Conservation (phyloP, 2,329 filamentous ascomycete genomes). For the Sphaerulina vaccinii region DNA sequence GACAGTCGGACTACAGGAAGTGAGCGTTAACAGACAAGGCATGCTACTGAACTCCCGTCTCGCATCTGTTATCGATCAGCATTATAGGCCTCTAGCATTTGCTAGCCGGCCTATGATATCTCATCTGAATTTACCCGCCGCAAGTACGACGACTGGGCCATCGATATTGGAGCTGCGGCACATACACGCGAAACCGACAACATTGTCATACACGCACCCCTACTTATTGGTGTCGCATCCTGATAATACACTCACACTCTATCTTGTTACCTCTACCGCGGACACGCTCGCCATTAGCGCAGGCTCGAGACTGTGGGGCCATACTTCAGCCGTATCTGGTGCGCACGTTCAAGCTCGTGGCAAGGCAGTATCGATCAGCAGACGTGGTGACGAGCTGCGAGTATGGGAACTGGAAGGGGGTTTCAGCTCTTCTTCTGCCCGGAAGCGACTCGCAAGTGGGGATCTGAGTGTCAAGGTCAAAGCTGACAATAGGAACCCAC, state of each 20-base stretch:
- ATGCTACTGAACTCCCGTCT: slow-evolving; percentile 51
- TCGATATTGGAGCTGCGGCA: slow-evolving; percentile 30
- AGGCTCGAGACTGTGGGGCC: slow-evolving; percentile 80
- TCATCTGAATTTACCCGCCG: slow-evolving; percentile 24
- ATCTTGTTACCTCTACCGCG: slow-evolving; percentile 73
- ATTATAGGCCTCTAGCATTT: slow-evolving; percentile 45
- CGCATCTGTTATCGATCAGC: slow-evolving; percentile 51
- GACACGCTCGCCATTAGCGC: slow-evolving; percentile 66
- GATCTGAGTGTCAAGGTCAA: slow-evolving; percentile 56
- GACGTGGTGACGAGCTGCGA: slow-evolving; percentile 65
- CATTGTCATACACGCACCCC: slow-evolving; percentile 65
- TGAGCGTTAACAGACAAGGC: slow-evolving; percentile 61
- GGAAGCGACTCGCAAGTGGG: slow-evolving; percentile 43
- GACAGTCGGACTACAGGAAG: slow-evolving; percentile 88
- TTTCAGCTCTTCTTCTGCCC: slow-evolving; percentile 48
- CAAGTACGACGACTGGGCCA: slow-evolving; percentile 13
- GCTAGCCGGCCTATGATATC: slow-evolving; percentile 31
- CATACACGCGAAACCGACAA: slow-evolving; percentile 46
- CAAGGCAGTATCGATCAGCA: slow-evolving; percentile 86
- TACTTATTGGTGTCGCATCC: slow-evolving; percentile 81
- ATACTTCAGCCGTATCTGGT: slow-evolving; percentile 84
- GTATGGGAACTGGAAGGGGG: slow-evolving; percentile 88
- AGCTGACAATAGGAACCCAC: slow-evolving; percentile 24
- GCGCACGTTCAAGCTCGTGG: slow-evolving; percentile 81
- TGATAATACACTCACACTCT: slow-evolving; percentile 83